These are phyloP conservation scores for Arabidopsis hybrid DNA, from an alignment of 441 rosid species.

Conservation along the genomic window DNA sequence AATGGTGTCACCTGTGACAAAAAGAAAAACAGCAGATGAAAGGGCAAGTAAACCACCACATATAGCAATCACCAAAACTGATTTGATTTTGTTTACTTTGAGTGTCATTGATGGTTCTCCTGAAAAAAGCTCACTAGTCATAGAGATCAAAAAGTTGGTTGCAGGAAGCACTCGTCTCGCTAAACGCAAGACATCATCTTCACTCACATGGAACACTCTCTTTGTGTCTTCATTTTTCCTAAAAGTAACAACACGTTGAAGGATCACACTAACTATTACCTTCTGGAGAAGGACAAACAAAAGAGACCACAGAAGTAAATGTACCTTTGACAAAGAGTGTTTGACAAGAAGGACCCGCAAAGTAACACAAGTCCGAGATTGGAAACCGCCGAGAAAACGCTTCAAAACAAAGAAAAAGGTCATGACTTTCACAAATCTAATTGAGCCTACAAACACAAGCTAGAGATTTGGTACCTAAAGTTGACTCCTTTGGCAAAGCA, in stretches of 20 bases:
- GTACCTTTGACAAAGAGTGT: constrained; percentile 78
- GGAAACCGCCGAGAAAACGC: constrained; percentile 72
- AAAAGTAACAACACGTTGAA: constrained; percentile 8
- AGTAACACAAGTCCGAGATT: constrained; percentile 86
- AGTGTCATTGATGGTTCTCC: constrained; percentile 97
- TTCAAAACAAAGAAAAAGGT: constrained; percentile 40
- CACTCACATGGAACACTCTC: constrained; percentile 62
- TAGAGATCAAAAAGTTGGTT: constrained; percentile 74
- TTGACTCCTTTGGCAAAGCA: constrained; percentile 76
- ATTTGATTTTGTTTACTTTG: constrained; percentile 54
- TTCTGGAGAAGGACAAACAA: background rate
- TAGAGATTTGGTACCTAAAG: constrained; percentile 59
- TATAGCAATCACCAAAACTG: background rate
- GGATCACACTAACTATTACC: background rate
- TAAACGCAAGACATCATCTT: constrained; percentile 71
- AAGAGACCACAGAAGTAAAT: background rate
- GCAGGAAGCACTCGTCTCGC: constrained; percentile 79
- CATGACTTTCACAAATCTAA: background rate
- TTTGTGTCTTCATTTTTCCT: constrained; percentile 54
- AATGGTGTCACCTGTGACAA: constrained; percentile 75
- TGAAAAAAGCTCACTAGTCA: constrained; percentile 75
- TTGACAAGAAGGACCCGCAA: constrained; percentile 84
- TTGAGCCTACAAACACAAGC: background rate
- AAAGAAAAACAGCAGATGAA: constrained; percentile 32
- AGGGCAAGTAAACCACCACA: background rate